Percentiles rank a stretch among this genome's conserved stretches.
phyloP scores from a whole-genome alignment of 2,329 filamentous ascomycete genomes.

The Stachybotrys elegans region DNA sequence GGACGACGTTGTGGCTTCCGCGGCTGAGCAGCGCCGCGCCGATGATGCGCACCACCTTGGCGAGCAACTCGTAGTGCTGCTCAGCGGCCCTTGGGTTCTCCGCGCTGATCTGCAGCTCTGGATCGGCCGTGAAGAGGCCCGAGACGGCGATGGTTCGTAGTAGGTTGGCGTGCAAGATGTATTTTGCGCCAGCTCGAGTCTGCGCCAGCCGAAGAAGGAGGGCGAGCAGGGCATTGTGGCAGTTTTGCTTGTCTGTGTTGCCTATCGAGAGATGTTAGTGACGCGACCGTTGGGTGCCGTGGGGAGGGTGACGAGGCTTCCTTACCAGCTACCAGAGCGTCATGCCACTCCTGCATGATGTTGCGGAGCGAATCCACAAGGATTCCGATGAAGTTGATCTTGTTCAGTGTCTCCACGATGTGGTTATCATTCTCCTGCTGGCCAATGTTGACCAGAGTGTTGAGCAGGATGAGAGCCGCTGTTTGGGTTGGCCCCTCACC shows the following conservation, averaged over 20 bases:
- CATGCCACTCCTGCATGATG: slow-evolving; percentile 67
- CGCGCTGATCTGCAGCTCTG: slow-evolving; percentile 80
- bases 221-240: slow-evolving; percentile 67
- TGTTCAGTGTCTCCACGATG: slow-evolving; percentile 73
- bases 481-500: slow-evolving; percentile 79
- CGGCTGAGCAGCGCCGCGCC: slow-evolving; percentile 76
- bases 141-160: slow-evolving; percentile 78
- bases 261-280: no score
- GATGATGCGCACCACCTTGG: slow-evolving; percentile 75
- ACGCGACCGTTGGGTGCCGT: no score
- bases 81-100: slow-evolving; percentile 65
- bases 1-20: slow-evolving; percentile 75
- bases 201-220: slow-evolving; percentile 81
- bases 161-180: slow-evolving; percentile 83
- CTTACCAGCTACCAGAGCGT: slow-evolving; percentile 51
- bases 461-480: slow-evolving; percentile 79
- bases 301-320: no score
- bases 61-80: slow-evolving; percentile 79
- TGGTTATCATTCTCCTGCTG: slow-evolving; percentile 66
- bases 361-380: slow-evolving; percentile 82
- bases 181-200: slow-evolving; percentile 75
- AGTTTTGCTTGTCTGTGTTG: slow-evolving; percentile 41
- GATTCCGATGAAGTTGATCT: slow-evolving; percentile 86
- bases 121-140: slow-evolving; percentile 82
- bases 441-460: slow-evolving; percentile 69